Evolutionary conservation across 768 basidiomycete species (phyloP), one percentile per base, ranked within the genome.

Genomic region (Paxillus involutus): DNA sequence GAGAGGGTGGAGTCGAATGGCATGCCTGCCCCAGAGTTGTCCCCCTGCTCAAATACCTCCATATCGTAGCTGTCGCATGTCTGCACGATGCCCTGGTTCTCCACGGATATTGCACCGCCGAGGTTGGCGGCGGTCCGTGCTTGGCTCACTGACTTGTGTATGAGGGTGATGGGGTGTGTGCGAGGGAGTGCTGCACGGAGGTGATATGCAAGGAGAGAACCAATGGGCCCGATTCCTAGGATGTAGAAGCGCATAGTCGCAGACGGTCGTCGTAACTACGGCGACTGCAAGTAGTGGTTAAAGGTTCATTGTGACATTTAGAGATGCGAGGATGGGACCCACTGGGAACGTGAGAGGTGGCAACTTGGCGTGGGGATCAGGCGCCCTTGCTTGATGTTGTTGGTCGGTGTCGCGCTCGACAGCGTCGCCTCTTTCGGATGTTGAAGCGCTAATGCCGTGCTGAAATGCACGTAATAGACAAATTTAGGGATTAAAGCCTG

Each of bases 221-320:
- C 95, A 57, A 96, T 81, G 42, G 92, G 80, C 46, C 93, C 93
- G 40, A 93, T 70, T 60, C 94, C 93, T 58, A 91, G 78, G 58
- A 90, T 64, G 74, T 90, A 86, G 66, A 88, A 80, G 57, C 80
- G 85, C 88, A 91, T 89, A 8, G 57, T 55, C 58, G 45, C 44
- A 40, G 52, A 53, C 58, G 54, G 14, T 45, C 52, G 59, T 33
- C 7, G 42, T n/a, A 26, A 17, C 32, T 35, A 17, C 24, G 24
- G 39, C 21, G 36, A 36, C n/a, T 35, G 50, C 32, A 41, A 41
- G 21, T 17, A 39, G 17, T 19, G 50, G 49, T 26, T 44, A 55
- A 55, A 55, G 10, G 17, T 26, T 52, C 11, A 40, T 29, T 26
- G 37, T 46, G 54, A 40, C 30, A 50, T 29, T 26, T 30, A 43